A percentile compares a stretch with the other conserved stretches of the same genome.
phyloP scores from a whole-genome alignment of 306 rosid genomes.

The Malus orientalis region DNA sequence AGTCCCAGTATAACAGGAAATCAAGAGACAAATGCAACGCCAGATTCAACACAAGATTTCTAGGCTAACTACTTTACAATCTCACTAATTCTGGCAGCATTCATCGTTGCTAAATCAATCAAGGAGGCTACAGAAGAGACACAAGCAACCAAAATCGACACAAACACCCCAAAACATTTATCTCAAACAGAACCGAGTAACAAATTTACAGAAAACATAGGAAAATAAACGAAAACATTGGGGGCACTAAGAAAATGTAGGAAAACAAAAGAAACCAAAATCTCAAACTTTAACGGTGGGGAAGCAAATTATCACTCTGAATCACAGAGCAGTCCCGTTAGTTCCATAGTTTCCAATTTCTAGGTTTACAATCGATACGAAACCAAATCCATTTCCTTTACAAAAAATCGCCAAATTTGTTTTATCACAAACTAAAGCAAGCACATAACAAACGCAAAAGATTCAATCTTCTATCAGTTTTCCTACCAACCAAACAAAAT shows the following conservation, averaged over 20 bases:
- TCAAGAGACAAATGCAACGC: neutral
- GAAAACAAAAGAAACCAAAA: neutral
- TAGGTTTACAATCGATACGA: neutral
- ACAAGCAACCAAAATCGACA: neutral
- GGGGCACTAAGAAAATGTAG: neutral
- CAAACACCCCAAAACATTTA: neutral
- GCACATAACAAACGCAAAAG: neutral
- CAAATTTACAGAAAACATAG: neutral
- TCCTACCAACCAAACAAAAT: slow-evolving; percentile 1
- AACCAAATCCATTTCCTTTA: neutral
- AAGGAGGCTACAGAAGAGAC: neutral
- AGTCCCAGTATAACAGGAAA: neutral
- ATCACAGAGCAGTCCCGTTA: neutral
- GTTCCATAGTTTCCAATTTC: neutral
- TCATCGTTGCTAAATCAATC: neutral
- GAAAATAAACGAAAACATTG: neutral
- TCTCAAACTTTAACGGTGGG: neutral
- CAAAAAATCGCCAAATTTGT: neutral
- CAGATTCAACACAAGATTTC: neutral
- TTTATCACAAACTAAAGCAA: neutral
- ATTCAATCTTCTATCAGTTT: neutral
- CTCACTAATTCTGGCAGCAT: neutral
- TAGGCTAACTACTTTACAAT: neutral
- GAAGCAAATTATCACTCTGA: neutral
- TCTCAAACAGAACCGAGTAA: neutral